These are phyloP conservation scores for Alectoria sarmentosa DNA, from an alignment of 495 filamentous ascomycete genomes.

Conservation along the genomic window DNA sequence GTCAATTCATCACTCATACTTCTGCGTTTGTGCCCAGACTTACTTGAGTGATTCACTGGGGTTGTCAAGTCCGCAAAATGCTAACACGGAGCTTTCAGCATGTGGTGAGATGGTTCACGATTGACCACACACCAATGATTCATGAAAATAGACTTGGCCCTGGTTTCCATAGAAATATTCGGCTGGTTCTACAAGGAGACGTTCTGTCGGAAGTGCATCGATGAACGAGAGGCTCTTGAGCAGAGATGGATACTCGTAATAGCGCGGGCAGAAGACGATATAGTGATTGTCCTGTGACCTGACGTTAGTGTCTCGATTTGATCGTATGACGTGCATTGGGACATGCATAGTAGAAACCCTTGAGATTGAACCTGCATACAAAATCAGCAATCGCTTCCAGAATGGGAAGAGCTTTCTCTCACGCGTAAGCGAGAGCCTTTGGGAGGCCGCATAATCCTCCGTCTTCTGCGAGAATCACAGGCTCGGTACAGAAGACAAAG, in stretches of 20 bases:
- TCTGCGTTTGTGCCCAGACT: background rate
- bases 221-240: background rate
- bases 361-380: background rate
- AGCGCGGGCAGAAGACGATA: background rate
- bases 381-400: background rate
- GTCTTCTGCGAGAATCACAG: background rate
- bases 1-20: background rate
- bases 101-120: too few species aligned
- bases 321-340: background rate
- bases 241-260: background rate
- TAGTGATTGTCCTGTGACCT: conserved; percentile 1
- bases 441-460: background rate
- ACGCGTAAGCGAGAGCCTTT: background rate
- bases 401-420: background rate
- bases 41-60: background rate
- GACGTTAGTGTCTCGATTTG: background rate
- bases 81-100: background rate
- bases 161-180: background rate
- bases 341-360: background rate
- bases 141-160: background rate
- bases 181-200: background rate
- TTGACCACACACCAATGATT: background rate
- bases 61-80: conserved; percentile 8
- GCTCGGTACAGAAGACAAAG: conserved; percentile 1
- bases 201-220: background rate